phyloP scores from a whole-genome alignment of 306 rosid species.

The Sicyos baderoa region DNA sequence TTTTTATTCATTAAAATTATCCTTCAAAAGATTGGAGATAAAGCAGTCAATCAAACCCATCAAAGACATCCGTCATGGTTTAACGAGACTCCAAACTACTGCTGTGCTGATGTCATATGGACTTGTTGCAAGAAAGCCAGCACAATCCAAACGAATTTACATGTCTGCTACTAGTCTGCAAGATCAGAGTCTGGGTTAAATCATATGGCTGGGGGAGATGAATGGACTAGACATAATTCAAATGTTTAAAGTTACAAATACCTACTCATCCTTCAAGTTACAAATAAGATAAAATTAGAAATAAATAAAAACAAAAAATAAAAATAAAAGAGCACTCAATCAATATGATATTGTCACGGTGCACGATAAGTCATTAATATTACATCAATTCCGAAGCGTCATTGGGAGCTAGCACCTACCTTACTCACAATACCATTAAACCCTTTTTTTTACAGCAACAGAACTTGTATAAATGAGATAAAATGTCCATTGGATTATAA shows the following conservation, averaged over 20 bases:
- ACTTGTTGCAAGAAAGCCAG: background rate
- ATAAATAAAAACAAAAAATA: too few species aligned
- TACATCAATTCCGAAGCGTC: background rate
- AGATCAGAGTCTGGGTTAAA: background rate
- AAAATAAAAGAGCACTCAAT: too few species aligned
- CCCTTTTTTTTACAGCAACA: too few species aligned
- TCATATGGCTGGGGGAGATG: background rate
- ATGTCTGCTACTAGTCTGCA: background rate
- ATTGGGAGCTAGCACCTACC: background rate
- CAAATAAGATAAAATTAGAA: too few species aligned
- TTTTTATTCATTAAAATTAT: conserved; percentile 1
- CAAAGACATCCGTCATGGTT: background rate
- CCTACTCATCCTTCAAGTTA: background rate
- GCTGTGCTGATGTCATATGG: background rate
- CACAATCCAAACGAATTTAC: background rate
- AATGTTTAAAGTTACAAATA: background rate
- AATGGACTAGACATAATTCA: background rate
- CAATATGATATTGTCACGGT: background rate
- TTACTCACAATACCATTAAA: background rate
- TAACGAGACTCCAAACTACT: background rate
- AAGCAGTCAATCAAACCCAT: conserved; percentile 11
- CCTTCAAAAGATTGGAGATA: conserved; percentile 6
- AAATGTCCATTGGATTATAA: too few species aligned
- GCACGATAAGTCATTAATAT: background rate
- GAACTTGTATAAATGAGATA: too few species aligned